A percentile compares a stretch with the other conserved stretches of the same genome.
Evolutionary conservation across 495 filamentous ascomycete genomes (phyloP).

Genomic region (Hypoxylon perforatum): DNA sequence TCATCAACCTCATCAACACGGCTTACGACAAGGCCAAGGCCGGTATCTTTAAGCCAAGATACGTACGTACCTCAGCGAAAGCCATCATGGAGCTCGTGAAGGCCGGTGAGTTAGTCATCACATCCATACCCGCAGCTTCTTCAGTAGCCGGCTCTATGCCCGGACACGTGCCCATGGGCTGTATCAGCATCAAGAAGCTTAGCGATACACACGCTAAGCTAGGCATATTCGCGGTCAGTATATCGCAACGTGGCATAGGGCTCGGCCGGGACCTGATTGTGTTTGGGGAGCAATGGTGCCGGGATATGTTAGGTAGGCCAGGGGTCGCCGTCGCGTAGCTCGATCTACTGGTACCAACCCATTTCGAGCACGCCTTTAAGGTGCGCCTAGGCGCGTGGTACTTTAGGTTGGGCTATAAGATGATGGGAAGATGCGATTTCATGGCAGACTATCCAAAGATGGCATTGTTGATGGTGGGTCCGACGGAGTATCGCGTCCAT

Average conservation of each 20-base stretch:
- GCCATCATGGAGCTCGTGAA: slow-evolving; percentile 25
- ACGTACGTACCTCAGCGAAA: slow-evolving; percentile 29
- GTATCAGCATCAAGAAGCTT: slow-evolving; percentile 25
- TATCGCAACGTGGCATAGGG: slow-evolving; percentile 24
- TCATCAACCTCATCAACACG: slow-evolving; percentile 25
- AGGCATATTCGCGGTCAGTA: slow-evolving; percentile 35
- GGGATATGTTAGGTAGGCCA: slow-evolving; percentile 6
- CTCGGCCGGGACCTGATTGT: slow-evolving; percentile 32
- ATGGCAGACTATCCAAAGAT: slow-evolving; percentile 22
- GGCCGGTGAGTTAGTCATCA: slow-evolving; percentile 32
- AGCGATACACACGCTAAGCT: slow-evolving; percentile 25
- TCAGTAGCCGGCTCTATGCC: not conserved
- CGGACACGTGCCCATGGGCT: slow-evolving; percentile 22
- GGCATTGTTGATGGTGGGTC: slow-evolving; percentile 28
- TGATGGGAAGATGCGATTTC: slow-evolving; percentile 23
- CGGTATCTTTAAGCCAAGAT: slow-evolving; percentile 40
- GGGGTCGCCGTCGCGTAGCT: slow-evolving; percentile 24
- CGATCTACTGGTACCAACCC: slow-evolving; percentile 36
- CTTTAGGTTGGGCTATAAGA: slow-evolving; percentile 21
- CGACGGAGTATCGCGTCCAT: slow-evolving; percentile 35
- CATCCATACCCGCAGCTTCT: slow-evolving; percentile 1
- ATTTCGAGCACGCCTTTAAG: slow-evolving; percentile 39
- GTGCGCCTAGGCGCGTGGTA: slow-evolving; percentile 36
- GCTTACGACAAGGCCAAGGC: slow-evolving; percentile 33
- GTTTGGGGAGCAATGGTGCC: slow-evolving; percentile 38